Percentiles rank a stretch among this genome's conserved stretches.
These are phyloP conservation scores for Endocalyx cinctus DNA, from an alignment of 2,329 filamentous ascomycete genomes.

Conservation along the genomic window DNA sequence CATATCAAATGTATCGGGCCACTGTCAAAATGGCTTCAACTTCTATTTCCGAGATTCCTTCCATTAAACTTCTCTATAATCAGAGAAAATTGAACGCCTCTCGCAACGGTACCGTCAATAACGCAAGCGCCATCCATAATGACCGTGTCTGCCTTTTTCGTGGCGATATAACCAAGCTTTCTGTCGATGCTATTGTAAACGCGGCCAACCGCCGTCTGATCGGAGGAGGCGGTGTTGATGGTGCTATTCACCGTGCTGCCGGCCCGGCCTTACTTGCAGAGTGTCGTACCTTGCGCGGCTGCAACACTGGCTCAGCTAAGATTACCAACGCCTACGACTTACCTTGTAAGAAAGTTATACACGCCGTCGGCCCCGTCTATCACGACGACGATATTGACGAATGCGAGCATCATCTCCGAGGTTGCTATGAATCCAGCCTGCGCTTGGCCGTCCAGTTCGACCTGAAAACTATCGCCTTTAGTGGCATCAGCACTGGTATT, in stretches of 20 bases:
- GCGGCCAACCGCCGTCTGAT: constrained; percentile 76
- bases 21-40: constrained; percentile 33
- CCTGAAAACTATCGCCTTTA: constrained; percentile 73
- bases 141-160: constrained; percentile 64
- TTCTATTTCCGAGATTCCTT: constrained; percentile 53
- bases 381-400: constrained; percentile 31
- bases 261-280: constrained; percentile 64
- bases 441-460: constrained; percentile 64
- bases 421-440: constrained; percentile 68
- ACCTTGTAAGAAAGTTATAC: constrained; percentile 76
- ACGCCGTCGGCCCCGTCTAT: constrained; percentile 86
- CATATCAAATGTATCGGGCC: constrained; percentile 13
- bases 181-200: constrained; percentile 83
- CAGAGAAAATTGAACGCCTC: constrained; percentile 39
- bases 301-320: constrained; percentile 72
- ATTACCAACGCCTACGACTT: constrained; percentile 75
- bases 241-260: constrained; percentile 80
- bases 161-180: constrained; percentile 76
- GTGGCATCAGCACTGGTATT: constrained; percentile 79
- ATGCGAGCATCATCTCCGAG: constrained; percentile 44
- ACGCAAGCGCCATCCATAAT: constrained; percentile 48
- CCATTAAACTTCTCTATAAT: constrained; percentile 62
- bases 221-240: constrained; percentile 87
- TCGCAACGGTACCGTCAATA: constrained; percentile 14
- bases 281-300: constrained; percentile 68